phyloP scores from a whole-genome alignment of 495 filamentous ascomycete species.

The Letharia lupina region DNA sequence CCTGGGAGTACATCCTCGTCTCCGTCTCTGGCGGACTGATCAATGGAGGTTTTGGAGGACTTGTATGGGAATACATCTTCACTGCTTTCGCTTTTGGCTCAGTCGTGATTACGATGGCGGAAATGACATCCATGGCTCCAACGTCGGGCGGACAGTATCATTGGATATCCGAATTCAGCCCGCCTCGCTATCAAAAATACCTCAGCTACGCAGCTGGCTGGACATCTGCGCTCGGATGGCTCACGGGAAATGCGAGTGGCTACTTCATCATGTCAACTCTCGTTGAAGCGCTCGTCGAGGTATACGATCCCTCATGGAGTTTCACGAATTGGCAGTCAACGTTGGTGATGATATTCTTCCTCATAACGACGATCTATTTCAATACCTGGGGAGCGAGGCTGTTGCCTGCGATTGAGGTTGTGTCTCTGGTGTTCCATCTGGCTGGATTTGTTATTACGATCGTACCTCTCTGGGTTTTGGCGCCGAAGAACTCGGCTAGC shows the following conservation, averaged over 20 bases:
- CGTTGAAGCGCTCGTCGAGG: background rate
- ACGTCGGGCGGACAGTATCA: slow-evolving; percentile 43
- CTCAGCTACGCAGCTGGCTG: slow-evolving; percentile 38
- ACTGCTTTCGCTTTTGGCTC: slow-evolving; percentile 38
- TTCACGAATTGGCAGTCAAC: slow-evolving; percentile 3
- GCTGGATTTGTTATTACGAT: background rate
- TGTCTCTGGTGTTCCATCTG: background rate
- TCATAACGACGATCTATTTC: slow-evolving; percentile 1
- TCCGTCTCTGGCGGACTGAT: slow-evolving; percentile 14
- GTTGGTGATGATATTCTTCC: slow-evolving; percentile 1
- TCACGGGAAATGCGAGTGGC: slow-evolving; percentile 1
- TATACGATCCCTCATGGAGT: background rate
- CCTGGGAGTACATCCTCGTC: slow-evolving; percentile 6
- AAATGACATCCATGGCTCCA: slow-evolving; percentile 49
- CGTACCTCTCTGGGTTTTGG: background rate
- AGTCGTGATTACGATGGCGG: slow-evolving; percentile 43
- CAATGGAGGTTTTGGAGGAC: slow-evolving; percentile 45
- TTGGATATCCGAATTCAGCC: slow-evolving; percentile 42
- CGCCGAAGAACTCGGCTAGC: background rate
- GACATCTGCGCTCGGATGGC: slow-evolving; percentile 4
- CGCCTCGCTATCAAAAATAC: slow-evolving; percentile 35
- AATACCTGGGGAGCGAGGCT: slow-evolving; percentile 2
- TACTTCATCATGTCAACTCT: background rate
- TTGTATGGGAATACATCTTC: slow-evolving; percentile 47
- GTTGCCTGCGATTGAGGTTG: background rate